These are phyloP conservation scores for Pyronema omphalodes DNA, from an alignment of 495 filamentous ascomycete genomes.

Conservation along the genomic window DNA sequence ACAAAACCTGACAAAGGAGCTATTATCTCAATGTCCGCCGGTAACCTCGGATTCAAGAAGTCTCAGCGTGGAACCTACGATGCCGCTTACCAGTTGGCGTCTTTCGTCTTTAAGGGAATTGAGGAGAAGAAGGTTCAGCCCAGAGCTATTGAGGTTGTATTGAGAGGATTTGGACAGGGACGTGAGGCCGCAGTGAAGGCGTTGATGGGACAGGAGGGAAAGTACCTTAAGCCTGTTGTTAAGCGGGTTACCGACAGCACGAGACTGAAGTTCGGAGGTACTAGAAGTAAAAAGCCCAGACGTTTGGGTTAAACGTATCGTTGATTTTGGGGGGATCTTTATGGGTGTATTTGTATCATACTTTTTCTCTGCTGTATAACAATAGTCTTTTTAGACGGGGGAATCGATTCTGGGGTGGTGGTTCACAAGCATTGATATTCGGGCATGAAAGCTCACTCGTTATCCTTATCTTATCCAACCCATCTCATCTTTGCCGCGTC, in stretches of 20 bases:
- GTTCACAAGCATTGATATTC: no score
- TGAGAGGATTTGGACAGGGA: constrained; percentile 67
- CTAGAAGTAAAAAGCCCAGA: constrained; percentile 60
- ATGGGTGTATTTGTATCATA: no score
- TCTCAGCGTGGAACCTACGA: constrained; percentile 61
- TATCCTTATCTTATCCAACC: background rate
- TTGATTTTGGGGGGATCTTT: no score
- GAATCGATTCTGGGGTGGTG: no score
- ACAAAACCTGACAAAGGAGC: constrained; percentile 60
- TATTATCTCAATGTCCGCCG: constrained; percentile 55
- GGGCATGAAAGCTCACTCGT: no score
- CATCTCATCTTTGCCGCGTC: background rate
- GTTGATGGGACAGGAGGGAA: constrained; percentile 68
- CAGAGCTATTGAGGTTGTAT: constrained; percentile 46
- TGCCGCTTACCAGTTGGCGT: constrained; percentile 76
- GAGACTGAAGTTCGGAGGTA: constrained; percentile 87
- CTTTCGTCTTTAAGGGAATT: constrained; percentile 61
- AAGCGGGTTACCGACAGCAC: constrained; percentile 63
- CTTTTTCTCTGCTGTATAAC: no score
- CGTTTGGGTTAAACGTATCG: constrained; percentile 46
- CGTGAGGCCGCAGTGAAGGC: constrained; percentile 81
- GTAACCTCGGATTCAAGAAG: constrained; percentile 78
- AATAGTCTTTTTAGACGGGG: no score
- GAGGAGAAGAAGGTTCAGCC: constrained; percentile 34
- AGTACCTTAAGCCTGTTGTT: constrained; percentile 47